Base-by-base conservation (phyloP, 2,329 filamentous ascomycete species). In the Eurotiales sp. region DNA sequence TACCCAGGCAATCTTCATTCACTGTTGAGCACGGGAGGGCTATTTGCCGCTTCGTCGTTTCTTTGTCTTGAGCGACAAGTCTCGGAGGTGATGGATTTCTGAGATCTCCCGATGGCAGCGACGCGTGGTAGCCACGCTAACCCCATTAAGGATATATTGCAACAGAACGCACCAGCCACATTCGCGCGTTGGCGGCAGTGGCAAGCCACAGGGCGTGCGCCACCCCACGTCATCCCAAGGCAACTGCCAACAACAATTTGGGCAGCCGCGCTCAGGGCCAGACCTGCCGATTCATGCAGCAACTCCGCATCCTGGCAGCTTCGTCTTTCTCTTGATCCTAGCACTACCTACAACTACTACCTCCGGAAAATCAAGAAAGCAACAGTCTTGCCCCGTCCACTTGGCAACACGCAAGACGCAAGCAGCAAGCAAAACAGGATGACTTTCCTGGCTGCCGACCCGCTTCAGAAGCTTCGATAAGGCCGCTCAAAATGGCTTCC, bases 401-500 rank as follows among this genome's bases (percentile, higher is more conserved):
- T n/a, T n/a, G n/a, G n/a, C n/a, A n/a, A n/a, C n/a, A n/a, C n/a
- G 41, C 41, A 34, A 27, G 21, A 50, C 29, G 19, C 32, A 10
- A n/a, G 12, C 29, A 5, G 40, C 8, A 37, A 50, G 27, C 3
- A 22, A 44, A 37, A 17, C 51, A 49, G 44, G 32, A 55, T 50
- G 50, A 32, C 8, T 34, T 32, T 46, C 45, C 41, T 45, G 29
- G 40, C 34, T 29, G 23, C 32, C 42, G 37, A 48, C 40, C 46
- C 46, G 53, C 46, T 55, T 36, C 36, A 46, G 49, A 48, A 29
- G 42, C 34, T 42, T 48, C 36, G 37, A 25, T 36, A 47, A 30
- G 32, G 19, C 43, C 23, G 32, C 36, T 30, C 46, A 50, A 12
- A 12, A 73, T 72, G 70, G 64, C 66, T 56, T 64, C 67, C 34